Conservation (phyloP, 2,329 filamentous ascomycete species). For the Elsinoe australis region DNA sequence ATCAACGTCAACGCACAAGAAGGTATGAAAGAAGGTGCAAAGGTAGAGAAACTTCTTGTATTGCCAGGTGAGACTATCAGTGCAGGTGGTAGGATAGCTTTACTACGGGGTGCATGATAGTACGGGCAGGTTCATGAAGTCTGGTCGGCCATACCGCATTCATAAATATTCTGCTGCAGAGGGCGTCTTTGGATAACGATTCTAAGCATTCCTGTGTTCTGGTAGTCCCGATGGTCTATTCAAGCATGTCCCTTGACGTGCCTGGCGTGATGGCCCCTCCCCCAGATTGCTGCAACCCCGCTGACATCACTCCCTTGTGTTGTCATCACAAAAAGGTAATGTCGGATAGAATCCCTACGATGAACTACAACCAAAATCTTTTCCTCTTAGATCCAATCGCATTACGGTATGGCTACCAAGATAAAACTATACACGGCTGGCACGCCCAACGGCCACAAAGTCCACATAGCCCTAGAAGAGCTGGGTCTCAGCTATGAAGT, state of each 20-base stretch:
- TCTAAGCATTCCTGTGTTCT: too few relatives aligned
- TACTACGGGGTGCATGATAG: slow-evolving; percentile 21
- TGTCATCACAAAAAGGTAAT: too few relatives aligned
- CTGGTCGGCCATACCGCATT: background rate
- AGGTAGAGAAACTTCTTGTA: slow-evolving; percentile 37
- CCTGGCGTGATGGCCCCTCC: too few relatives aligned
- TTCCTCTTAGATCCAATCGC: background rate
- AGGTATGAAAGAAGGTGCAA: slow-evolving; percentile 24
- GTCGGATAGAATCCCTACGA: too few relatives aligned
- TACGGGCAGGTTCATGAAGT: background rate
- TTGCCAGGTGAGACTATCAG: slow-evolving; percentile 36
- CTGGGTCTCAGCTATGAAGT: slow-evolving; percentile 28
- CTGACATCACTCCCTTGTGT: too few relatives aligned
- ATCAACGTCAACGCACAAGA: slow-evolving; percentile 38
- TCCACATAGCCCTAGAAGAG: slow-evolving; percentile 29
- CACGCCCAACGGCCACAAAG: slow-evolving; percentile 32
- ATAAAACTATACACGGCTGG: slow-evolving; percentile 24
- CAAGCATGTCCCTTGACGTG: too few relatives aligned
- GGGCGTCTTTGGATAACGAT: too few relatives aligned
- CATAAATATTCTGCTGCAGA: background rate
- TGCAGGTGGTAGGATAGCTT: slow-evolving; percentile 31
- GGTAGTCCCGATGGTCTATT: too few relatives aligned
- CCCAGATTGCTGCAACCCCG: too few relatives aligned
- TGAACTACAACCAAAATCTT: too few relatives aligned
- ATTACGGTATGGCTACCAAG: background rate